A percentile compares a stretch with the other conserved stretches of the same genome.
Evolutionary conservation across 306 rosid genomes (phyloP).

Genomic region (Boehmeria nivea): DNA sequence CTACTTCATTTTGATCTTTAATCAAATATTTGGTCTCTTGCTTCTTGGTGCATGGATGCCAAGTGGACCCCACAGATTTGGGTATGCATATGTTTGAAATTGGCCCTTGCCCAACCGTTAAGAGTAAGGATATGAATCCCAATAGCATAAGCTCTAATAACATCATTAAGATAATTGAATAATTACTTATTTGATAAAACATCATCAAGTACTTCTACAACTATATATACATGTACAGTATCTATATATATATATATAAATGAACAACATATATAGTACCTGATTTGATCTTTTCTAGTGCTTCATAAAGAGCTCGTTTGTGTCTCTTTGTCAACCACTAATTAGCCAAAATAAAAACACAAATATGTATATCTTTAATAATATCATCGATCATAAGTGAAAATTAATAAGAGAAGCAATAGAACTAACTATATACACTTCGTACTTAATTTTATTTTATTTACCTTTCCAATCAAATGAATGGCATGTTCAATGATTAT

Average conservation of each 20-base stretch:
- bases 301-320: constrained; percentile 56
- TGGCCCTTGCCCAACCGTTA: constrained; percentile 52
- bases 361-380: too few relatives aligned
- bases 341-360: background rate
- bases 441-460: too few relatives aligned
- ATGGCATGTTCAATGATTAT: constrained; percentile 60
- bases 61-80: constrained; percentile 39
- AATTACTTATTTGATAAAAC: too few relatives aligned
- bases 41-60: constrained; percentile 64
- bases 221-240: too few relatives aligned
- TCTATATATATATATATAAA: background rate
- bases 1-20: too few relatives aligned
- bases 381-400: too few relatives aligned
- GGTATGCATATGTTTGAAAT: constrained; percentile 59
- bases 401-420: too few relatives aligned
- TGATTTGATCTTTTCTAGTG: constrained; percentile 75
- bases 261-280: constrained; percentile 26
- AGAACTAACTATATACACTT: too few relatives aligned
- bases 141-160: constrained; percentile 79
- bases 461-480: constrained; percentile 62
- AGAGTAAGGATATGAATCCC: constrained; percentile 74
- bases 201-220: too few relatives aligned
- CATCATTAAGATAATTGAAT: background rate
- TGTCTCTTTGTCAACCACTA: constrained; percentile 73
- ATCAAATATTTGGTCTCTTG: constrained; percentile 6